Percentiles rank a stretch among this genome's conserved stretches.
Evolutionary conservation across 2,329 filamentous ascomycete species (phyloP).

Genomic region (Onygenales sp.): DNA sequence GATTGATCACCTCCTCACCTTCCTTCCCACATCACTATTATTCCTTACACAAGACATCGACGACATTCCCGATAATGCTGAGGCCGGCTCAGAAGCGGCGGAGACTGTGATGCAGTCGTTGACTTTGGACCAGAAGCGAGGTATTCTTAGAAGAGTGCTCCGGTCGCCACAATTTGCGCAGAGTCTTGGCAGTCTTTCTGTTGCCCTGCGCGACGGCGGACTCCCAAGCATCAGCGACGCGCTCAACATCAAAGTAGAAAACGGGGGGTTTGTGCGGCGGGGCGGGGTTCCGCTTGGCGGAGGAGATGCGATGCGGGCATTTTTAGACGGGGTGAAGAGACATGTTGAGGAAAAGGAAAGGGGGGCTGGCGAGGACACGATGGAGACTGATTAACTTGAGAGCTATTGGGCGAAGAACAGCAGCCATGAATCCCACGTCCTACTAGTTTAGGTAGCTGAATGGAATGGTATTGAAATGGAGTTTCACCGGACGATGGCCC

Average conservation of each 20-base stretch:
- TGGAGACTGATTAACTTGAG: constrained; percentile 32
- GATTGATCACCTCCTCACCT: constrained; percentile 65
- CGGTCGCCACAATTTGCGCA: constrained; percentile 87
- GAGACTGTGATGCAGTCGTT: constrained; percentile 66
- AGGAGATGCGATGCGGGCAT: constrained; percentile 80
- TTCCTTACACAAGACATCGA: constrained; percentile 62
- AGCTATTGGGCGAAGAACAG: too few relatives aligned
- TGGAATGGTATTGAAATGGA: too few relatives aligned
- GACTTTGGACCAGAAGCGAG: constrained; percentile 65
- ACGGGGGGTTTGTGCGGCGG: constrained; percentile 71
- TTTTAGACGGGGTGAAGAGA: constrained; percentile 80
- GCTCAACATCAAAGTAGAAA: constrained; percentile 66
- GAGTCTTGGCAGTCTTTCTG: constrained; percentile 72
- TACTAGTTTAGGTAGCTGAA: too few relatives aligned
- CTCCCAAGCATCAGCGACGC: constrained; percentile 84
- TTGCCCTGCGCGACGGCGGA: constrained; percentile 82
- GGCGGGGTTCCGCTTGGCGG: constrained; percentile 78
- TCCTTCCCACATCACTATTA: constrained; percentile 69
- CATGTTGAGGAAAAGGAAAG: constrained; percentile 52
- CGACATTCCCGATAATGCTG: constrained; percentile 45
- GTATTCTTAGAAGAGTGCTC: constrained; percentile 69
- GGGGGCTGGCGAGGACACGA: constrained; percentile 21
- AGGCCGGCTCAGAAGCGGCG: constrained; percentile 59
- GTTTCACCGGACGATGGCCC: too few relatives aligned
- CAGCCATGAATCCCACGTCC: too few relatives aligned